phyloP scores from a whole-genome alignment of 2,329 filamentous ascomycete genomes.

The Verticillium alfalfae region DNA sequence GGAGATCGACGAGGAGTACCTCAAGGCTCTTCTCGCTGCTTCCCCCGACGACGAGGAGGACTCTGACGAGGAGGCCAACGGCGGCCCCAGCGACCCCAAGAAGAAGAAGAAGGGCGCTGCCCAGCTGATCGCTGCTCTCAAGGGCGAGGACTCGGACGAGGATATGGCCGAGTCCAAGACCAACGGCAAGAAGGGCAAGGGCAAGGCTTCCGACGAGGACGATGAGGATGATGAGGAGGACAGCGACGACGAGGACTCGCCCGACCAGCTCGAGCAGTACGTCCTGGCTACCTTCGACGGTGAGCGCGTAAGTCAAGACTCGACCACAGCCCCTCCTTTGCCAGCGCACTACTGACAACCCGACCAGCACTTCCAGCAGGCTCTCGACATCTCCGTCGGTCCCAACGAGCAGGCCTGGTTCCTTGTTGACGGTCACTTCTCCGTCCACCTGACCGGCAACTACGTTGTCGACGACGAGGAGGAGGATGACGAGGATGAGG shows the following conservation, averaged over 20 bases:
- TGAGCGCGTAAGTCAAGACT: conserved; percentile 61
- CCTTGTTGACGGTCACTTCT: conserved; percentile 82
- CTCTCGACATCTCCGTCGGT: conserved; percentile 85
- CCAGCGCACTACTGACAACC: conserved; percentile 16
- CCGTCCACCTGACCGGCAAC: conserved; percentile 91
- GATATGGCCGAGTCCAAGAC: conserved; percentile 65
- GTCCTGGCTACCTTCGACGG: conserved; percentile 95
- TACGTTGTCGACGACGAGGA: conserved; percentile 73
- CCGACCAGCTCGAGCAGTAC: conserved; percentile 74
- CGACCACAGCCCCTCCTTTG: background rate
- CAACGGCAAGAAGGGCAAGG: conserved; percentile 66
- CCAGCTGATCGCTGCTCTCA: conserved; percentile 66
- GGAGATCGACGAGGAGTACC: conserved; percentile 62
- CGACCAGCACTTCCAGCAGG: conserved; percentile 82
- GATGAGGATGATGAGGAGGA: conserved; percentile 56
- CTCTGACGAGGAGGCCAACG: conserved; percentile 61
- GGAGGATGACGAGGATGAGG: conserved; percentile 55
- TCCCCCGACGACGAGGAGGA: conserved; percentile 47
- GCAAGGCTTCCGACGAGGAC: conserved; percentile 53
- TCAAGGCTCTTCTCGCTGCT: conserved; percentile 47
- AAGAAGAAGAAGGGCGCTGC: conserved; percentile 67
- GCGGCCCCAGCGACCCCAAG: conserved; percentile 83
- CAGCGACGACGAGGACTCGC: conserved; percentile 51
- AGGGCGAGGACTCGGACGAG: conserved; percentile 52
- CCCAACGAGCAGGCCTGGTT: conserved; percentile 91